Conservation (phyloP, 2,329 filamentous ascomycete genomes). For the Fusarium sp. region DNA sequence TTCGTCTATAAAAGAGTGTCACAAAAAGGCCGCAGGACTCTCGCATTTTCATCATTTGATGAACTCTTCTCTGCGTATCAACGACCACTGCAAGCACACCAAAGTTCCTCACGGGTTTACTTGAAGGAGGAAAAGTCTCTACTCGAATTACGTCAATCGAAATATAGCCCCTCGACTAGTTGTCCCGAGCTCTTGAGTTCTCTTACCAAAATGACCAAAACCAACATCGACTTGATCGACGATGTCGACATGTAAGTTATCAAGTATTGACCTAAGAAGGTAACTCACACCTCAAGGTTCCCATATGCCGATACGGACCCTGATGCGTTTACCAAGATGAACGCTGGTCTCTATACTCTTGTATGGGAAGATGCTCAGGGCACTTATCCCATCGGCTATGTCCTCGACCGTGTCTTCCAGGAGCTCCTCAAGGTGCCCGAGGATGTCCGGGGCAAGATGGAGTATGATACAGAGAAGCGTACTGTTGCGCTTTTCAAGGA, state of each 20-base stretch:
- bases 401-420: constrained; percentile 62
- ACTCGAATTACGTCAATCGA: background rate
- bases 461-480: constrained; percentile 67
- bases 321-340: constrained; percentile 62
- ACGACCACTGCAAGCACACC: background rate
- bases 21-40: constrained; percentile 15
- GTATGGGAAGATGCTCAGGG: constrained; percentile 72
- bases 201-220: constrained; percentile 35
- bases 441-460: constrained; percentile 66
- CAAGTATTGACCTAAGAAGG: background rate
- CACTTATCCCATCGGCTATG: constrained; percentile 71
- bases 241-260: constrained; percentile 39
- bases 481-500: constrained; percentile 73
- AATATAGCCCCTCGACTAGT: no score
- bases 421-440: constrained; percentile 60
- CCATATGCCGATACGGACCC: constrained; percentile 76
- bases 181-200: background rate
- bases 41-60: background rate
- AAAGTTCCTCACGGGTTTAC: background rate
- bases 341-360: constrained; percentile 74
- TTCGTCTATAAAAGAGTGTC: background rate
- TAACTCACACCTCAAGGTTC: constrained; percentile 65
- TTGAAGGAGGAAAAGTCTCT: background rate
- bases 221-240: constrained; percentile 40
- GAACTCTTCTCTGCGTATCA: background rate